Evolutionary conservation across 2,329 filamentous ascomycete genomes (phyloP).

Genomic region (Colletotrichum sidae): DNA sequence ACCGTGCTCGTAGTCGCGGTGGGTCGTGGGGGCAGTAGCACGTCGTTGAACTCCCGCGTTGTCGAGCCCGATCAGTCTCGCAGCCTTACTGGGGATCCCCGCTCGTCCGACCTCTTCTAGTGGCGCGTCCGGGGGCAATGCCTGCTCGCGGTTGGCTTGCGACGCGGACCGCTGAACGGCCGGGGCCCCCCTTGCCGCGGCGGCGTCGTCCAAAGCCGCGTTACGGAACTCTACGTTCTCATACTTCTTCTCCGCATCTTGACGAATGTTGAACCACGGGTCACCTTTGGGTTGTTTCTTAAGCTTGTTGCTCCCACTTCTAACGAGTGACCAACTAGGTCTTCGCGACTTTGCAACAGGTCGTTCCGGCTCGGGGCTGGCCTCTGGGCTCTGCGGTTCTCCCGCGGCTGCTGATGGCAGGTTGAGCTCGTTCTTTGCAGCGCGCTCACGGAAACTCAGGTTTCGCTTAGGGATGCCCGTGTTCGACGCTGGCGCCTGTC

Average conservation of each 20-base stretch:
- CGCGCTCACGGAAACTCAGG: conserved; percentile 70
- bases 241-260: conserved; percentile 55
- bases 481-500: conserved; percentile 11
- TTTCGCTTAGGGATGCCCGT: conserved; percentile 62
- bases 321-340: conserved; percentile 50
- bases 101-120: conserved; percentile 17
- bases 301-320: conserved; percentile 69
- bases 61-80: conserved; percentile 35
- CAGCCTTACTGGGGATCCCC: conserved; percentile 37
- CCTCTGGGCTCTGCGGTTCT: conserved; percentile 20
- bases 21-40: conserved; percentile 32
- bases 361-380: conserved; percentile 41
- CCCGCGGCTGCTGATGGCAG: conserved; percentile 43
- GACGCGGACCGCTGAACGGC: conserved; percentile 33
- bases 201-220: conserved; percentile 38
- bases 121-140: conserved; percentile 46
- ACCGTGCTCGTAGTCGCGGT: conserved; percentile 27
- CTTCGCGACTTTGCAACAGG: conserved; percentile 43
- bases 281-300: conserved; percentile 69
- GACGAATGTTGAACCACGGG: conserved; percentile 55
- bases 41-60: conserved; percentile 34
- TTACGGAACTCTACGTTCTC: conserved; percentile 43
- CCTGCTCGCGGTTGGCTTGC: conserved; percentile 45
- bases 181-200: conserved; percentile 36
- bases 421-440: conserved; percentile 57